These are phyloP conservation scores for Ophiostoma fasciatum DNA, from an alignment of 2,329 filamentous ascomycete species.

Conservation along the genomic window DNA sequence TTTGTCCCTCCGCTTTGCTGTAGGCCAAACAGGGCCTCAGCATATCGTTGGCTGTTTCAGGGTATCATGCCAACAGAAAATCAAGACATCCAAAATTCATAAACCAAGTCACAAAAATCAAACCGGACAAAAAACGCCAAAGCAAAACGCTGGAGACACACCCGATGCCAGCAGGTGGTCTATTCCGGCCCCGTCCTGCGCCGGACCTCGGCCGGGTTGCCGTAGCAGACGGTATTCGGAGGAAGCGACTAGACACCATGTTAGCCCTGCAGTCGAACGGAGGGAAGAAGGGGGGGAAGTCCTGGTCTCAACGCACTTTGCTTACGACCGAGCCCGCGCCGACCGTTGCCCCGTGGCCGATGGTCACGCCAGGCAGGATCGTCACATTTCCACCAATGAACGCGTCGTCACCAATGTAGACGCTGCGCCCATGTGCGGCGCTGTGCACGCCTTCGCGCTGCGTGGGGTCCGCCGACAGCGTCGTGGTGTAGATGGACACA, in stretches of 20 bases:
- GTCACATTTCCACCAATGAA: slow-evolving; percentile 67
- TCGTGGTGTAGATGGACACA: slow-evolving; percentile 71
- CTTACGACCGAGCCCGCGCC: slow-evolving; percentile 78
- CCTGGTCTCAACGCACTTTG: slow-evolving; percentile 38
- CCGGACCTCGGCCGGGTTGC: slow-evolving; percentile 12
- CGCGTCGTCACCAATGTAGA: slow-evolving; percentile 74
- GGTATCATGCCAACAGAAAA: slow-evolving; percentile 14
- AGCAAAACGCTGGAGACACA: too few relatives aligned
- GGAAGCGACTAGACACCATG: slow-evolving; percentile 9
- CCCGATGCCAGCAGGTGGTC: too few relatives aligned
- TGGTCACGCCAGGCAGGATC: slow-evolving; percentile 63
- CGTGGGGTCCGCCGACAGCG: slow-evolving; percentile 57
- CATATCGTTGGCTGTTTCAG: slow-evolving; percentile 6
- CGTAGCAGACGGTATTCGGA: slow-evolving; percentile 12
- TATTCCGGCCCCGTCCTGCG: slow-evolving; percentile 8
- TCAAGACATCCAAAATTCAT: slow-evolving; percentile 4
- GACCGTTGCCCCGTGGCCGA: too few relatives aligned
- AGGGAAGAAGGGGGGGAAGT: background rate
- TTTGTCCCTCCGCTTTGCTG: too few relatives aligned
- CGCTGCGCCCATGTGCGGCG: slow-evolving; percentile 51
- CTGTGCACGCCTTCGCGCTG: slow-evolving; percentile 60
- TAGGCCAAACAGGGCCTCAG: too few relatives aligned
- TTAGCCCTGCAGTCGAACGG: slow-evolving; percentile 1
- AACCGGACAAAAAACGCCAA: background rate
- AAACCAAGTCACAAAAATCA: slow-evolving; percentile 4